phyloP scores from a whole-genome alignment of 176 grass and related monocot genomes.

The Phoenix dactylifera region DNA sequence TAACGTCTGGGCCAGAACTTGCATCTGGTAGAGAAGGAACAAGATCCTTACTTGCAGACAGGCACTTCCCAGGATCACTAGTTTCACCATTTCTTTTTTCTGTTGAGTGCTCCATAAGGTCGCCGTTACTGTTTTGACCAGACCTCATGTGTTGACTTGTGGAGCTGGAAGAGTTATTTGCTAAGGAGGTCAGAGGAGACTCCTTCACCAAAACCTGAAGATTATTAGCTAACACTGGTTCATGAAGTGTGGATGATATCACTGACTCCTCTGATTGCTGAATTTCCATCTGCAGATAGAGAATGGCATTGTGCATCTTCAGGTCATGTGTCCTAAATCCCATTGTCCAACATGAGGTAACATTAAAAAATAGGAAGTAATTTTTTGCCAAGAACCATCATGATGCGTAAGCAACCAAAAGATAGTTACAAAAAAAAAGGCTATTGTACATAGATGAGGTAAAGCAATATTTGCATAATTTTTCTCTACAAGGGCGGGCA shows the following conservation, averaged over 20 bases:
- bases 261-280: conserved; percentile 6
- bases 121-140: conserved; percentile 25
- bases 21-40: conserved; percentile 3
- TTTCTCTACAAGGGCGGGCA: too few species aligned
- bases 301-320: background rate
- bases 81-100: conserved; percentile 29
- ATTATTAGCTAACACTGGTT: conserved; percentile 4
- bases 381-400: too few species aligned
- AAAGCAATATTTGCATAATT: too few species aligned
- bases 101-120: conserved; percentile 25
- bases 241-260: conserved; percentile 5
- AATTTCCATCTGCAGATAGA: conserved; percentile 24
- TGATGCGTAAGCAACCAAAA: too few species aligned
- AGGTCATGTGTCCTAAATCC: background rate
- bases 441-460: too few species aligned
- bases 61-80: conserved; percentile 13
- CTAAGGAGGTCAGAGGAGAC: conserved; percentile 2
- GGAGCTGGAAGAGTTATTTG: conserved; percentile 46
- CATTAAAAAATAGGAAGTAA: background rate
- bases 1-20: conserved; percentile 22
- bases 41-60: conserved; percentile 35
- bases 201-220: conserved; percentile 10
- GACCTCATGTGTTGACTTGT: conserved; percentile 44
- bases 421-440: too few species aligned
- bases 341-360: background rate